Evolutionary conservation across 2,329 filamentous ascomycete species (phyloP).

Genomic region (Leptodontidium sp.): DNA sequence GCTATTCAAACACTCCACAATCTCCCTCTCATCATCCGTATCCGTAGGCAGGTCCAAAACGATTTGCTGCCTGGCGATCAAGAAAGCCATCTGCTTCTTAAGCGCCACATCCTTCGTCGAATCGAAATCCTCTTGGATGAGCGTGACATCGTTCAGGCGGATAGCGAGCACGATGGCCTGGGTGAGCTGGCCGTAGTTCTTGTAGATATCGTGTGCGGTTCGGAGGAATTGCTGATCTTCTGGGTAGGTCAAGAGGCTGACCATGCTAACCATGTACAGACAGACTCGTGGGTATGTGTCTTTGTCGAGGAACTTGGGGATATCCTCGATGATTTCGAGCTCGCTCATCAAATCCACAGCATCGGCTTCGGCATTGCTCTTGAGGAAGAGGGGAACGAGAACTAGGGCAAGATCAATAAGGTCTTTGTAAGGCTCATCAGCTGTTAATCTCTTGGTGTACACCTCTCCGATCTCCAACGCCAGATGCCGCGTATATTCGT

Average conservation of each 20-base stretch:
- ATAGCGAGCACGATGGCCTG: conserved; percentile 96
- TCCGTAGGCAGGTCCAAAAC: conserved; percentile 73
- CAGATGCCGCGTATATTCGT: conserved; percentile 96
- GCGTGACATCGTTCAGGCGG: conserved; percentile 83
- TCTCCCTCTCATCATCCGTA: conserved; percentile 73
- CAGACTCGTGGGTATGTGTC: conserved; percentile 94
- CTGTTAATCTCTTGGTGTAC: conserved; percentile 84
- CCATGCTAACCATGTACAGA: conserved; percentile 99
- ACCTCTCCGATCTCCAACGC: conserved; percentile 96
- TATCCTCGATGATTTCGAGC: conserved; percentile 93
- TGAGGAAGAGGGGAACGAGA: conserved; percentile 92
- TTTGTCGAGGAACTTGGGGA: conserved; percentile 89
- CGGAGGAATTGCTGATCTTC: conserved; percentile 96
- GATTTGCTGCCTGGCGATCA: conserved; percentile 91
- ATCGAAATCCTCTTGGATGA: conserved; percentile 85
- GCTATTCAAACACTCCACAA: conserved; percentile 87
- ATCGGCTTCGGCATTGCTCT: conserved; percentile 97
- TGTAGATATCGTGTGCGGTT: conserved; percentile 93
- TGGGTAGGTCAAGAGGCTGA: conserved; percentile 94
- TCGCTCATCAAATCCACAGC: conserved; percentile 97
- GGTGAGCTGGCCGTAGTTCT: conserved; percentile 88
- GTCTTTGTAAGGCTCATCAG: conserved; percentile 85
- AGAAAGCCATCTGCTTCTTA: conserved; percentile 92
- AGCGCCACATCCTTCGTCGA: conserved; percentile 82
- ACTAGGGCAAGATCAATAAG: conserved; percentile 83